Conservation (phyloP, 148 eudicot species). For the Vaccinium myrtillus region DNA sequence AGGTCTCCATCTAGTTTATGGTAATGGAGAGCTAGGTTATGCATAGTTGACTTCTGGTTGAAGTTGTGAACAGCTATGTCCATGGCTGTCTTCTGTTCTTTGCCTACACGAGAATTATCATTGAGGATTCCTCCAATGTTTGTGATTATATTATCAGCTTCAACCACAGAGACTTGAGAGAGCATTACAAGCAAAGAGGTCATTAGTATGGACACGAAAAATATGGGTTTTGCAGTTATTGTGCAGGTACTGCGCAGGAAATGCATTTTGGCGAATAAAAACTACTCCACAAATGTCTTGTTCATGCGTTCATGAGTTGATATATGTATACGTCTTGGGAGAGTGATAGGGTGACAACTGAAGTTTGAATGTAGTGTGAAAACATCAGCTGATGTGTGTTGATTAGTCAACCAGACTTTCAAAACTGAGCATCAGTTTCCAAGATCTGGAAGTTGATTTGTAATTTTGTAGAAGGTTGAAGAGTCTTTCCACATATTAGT, state of each 20-base stretch:
- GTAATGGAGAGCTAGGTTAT: slow-evolving; percentile 20
- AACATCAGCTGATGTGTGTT: neutral
- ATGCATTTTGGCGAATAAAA: neutral
- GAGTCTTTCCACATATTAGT: too few relatives aligned
- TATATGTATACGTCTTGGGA: too few relatives aligned
- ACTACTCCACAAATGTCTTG: neutral
- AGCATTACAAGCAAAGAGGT: neutral
- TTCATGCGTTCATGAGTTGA: too few relatives aligned
- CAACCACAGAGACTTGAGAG: neutral
- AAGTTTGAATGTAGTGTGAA: neutral
- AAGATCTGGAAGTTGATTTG: neutral
- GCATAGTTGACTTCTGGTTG: slow-evolving; percentile 18
- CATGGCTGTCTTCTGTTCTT: slow-evolving; percentile 31
- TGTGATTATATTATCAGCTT: neutral
- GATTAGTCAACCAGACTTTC: neutral
- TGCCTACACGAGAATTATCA: slow-evolving; percentile 23
- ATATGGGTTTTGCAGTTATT: neutral
- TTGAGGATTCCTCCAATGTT: slow-evolving; percentile 17
- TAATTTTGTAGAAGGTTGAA: too few relatives aligned
- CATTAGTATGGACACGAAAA: neutral
- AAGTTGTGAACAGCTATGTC: slow-evolving; percentile 29
- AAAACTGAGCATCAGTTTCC: neutral
- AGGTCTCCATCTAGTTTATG: slow-evolving; percentile 17
- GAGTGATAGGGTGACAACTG: too few relatives aligned
- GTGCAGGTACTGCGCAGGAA: neutral